A percentile compares a stretch with the other conserved stretches of the same genome.
Evolutionary conservation across 192 early-diverging fungal species (phyloP).

Genomic region (Umbelopsis isabellina): DNA sequence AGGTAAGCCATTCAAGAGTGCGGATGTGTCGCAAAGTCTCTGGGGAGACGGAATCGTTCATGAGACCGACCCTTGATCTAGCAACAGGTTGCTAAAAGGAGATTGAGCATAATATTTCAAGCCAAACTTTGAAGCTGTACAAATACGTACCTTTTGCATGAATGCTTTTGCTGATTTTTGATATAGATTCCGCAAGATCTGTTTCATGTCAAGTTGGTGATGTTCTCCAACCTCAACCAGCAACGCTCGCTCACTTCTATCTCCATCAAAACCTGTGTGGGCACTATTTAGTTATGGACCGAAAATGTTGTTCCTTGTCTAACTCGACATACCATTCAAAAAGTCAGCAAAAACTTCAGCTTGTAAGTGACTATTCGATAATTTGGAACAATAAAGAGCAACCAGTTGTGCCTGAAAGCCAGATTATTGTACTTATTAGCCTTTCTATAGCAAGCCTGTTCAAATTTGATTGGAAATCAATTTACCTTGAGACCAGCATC

Average conservation of each 20-base stretch:
- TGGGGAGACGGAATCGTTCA: conserved; percentile 13
- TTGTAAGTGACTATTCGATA: conserved; percentile 46
- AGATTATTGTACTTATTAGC: background rate
- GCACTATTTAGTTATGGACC: too few species aligned
- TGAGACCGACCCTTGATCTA: too few species aligned
- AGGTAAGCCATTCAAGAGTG: conserved; percentile 63
- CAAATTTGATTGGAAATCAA: background rate
- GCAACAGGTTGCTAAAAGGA: background rate
- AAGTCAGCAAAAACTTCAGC: conserved; percentile 55
- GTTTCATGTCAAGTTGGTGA: conserved; percentile 2
- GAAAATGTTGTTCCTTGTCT: too few species aligned
- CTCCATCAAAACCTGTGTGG: background rate
- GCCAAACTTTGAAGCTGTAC: background rate
- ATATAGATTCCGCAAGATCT: conserved; percentile 3
- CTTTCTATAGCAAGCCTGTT: background rate
- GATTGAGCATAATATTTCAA: background rate
- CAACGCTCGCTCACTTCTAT: conserved; percentile 6
- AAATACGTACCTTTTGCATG: background rate
- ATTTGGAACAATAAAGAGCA: conserved; percentile 53
- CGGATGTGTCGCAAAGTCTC: conserved; percentile 47
- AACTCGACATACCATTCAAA: conserved; percentile 28
- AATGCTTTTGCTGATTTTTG: background rate
- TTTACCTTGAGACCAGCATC: conserved; percentile 3
- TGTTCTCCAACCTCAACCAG: conserved; percentile 1
- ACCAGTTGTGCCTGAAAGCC: conserved; percentile 42